Evolutionary conservation across 2,329 filamentous ascomycete genomes (phyloP).

Genomic region (Fusarium nodosum): DNA sequence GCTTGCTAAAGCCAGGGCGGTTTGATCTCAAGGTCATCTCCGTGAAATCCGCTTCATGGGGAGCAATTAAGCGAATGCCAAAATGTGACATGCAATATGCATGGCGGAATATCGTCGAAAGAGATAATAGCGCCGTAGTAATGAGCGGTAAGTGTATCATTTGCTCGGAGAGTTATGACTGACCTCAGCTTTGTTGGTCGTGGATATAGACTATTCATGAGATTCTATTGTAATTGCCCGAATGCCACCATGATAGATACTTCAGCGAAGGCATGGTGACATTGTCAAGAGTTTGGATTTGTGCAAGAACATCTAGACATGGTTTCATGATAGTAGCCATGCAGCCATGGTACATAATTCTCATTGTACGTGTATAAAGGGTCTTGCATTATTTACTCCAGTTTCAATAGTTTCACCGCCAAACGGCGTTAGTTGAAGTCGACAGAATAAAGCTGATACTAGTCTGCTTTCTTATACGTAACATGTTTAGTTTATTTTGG

Average conservation of each 20-base stretch:
- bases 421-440: constrained; percentile 29
- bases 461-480: rapidly evolving
- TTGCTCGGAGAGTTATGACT: neutral
- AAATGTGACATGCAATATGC: neutral
- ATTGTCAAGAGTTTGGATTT: constrained; percentile 12
- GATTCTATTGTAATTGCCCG: neutral
- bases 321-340: neutral
- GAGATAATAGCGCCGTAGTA: neutral
- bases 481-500: constrained; percentile 4
- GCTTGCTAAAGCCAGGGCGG: neutral
- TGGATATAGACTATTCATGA: neutral
- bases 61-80: neutral
- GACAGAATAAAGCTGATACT: constrained; percentile 17
- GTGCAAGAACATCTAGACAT: constrained; percentile 14
- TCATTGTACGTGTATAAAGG: constrained; percentile 28
- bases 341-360: constrained; percentile 6
- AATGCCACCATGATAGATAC: neutral
- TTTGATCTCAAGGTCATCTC: neutral
- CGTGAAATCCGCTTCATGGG: neutral
- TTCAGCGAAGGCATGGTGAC: neutral
- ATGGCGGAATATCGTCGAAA: neutral
- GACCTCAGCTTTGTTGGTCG: neutral
- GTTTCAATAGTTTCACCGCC: constrained; percentile 43
- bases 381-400: constrained; percentile 40
- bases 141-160: neutral